phyloP scores from a whole-genome alignment of 2,329 filamentous ascomycete genomes.

The Decorospora gaudefroyi region DNA sequence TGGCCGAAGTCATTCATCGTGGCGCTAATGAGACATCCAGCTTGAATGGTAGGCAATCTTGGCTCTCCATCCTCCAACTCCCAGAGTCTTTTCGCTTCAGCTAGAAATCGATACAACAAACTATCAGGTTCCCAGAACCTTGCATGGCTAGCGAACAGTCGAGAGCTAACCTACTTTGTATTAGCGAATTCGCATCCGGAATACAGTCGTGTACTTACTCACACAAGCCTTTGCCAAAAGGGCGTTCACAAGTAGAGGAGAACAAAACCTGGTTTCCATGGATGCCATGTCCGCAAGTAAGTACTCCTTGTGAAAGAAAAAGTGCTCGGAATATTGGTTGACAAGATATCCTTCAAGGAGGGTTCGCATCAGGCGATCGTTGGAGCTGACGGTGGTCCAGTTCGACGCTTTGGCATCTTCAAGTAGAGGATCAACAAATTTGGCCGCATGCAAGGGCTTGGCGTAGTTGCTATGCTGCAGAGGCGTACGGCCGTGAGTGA shows the following conservation, averaged over 20 bases:
- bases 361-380: slow-evolving; percentile 21
- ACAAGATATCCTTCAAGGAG: slow-evolving; percentile 21
- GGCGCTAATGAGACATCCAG: slow-evolving; percentile 17
- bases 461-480: slow-evolving; percentile 14
- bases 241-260: slow-evolving; percentile 26
- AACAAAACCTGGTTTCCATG: slow-evolving; percentile 18
- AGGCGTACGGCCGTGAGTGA: neutral
- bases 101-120: slow-evolving; percentile 23
- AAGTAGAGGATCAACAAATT: slow-evolving; percentile 22
- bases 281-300: slow-evolving; percentile 28
- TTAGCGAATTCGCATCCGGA: slow-evolving; percentile 1
- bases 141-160: slow-evolving; percentile 7
- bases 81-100: slow-evolving; percentile 30
- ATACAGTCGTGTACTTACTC: slow-evolving; percentile 5
- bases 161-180: slow-evolving; percentile 9
- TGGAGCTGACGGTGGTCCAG: slow-evolving; percentile 25
- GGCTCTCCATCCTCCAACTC: slow-evolving; percentile 14
- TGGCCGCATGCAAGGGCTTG: slow-evolving; percentile 23
- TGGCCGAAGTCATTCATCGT: slow-evolving; percentile 12
- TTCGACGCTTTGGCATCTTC: slow-evolving; percentile 16
- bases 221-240: slow-evolving; percentile 28
- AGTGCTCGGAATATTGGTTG: slow-evolving; percentile 15
- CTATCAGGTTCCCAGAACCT: slow-evolving; percentile 23
- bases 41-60: slow-evolving; percentile 23
- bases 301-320: slow-evolving; percentile 23